Evolutionary conservation across 2,329 filamentous ascomycete genomes (phyloP).

Genomic region (Bipolaris oryzae): DNA sequence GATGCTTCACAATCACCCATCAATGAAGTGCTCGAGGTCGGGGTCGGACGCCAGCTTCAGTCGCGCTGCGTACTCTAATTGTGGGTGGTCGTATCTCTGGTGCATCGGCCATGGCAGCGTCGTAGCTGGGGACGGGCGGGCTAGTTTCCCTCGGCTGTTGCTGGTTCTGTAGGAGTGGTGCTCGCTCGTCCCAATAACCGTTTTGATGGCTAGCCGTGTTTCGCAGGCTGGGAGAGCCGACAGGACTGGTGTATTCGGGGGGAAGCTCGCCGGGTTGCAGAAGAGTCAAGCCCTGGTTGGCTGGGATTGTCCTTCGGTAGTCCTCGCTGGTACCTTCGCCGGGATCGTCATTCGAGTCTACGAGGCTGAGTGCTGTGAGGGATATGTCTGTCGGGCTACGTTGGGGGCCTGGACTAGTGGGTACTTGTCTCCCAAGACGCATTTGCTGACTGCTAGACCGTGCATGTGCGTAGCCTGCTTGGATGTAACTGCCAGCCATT

Average conservation of each 20-base stretch:
- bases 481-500: constrained; percentile 56
- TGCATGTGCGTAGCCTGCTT: constrained; percentile 63
- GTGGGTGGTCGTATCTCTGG: constrained; percentile 30
- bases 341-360: constrained; percentile 69
- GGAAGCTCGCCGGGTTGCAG: constrained; percentile 50
- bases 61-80: constrained; percentile 35
- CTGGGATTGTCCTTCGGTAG: constrained; percentile 27
- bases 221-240: constrained; percentile 50
- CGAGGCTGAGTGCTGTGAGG: constrained; percentile 79
- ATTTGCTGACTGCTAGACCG: constrained; percentile 80
- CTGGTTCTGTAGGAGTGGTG: constrained; percentile 49
- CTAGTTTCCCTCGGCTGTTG: constrained; percentile 24
- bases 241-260: constrained; percentile 57
- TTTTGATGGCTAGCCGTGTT: constrained; percentile 61
- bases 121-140: constrained; percentile 83
- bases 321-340: constrained; percentile 70
- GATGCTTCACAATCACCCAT: neutral
- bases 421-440: constrained; percentile 67
- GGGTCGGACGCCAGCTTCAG: constrained; percentile 26
- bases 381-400: constrained; percentile 96
- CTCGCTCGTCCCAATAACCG: constrained; percentile 56
- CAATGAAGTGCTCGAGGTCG: constrained; percentile 10
- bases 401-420: constrained; percentile 85
- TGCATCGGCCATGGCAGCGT: constrained; percentile 77
- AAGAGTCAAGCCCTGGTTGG: constrained; percentile 42